A percentile compares a stretch with the other conserved stretches of the same genome.
Evolutionary conservation across 2,329 filamentous ascomycete genomes (phyloP).

Genomic region (Aspergillus latus): DNA sequence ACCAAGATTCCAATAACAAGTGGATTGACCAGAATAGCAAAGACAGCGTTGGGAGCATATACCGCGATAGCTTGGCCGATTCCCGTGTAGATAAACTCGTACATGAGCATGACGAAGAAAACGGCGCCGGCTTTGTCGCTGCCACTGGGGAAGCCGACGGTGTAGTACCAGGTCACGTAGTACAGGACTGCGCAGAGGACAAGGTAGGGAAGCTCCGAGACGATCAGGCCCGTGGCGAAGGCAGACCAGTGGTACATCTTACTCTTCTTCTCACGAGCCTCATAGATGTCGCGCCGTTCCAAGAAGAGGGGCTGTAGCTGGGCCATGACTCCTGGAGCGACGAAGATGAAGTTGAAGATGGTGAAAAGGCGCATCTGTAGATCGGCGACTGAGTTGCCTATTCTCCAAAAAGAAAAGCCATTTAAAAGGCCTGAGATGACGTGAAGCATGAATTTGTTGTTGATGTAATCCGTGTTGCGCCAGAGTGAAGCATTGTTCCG

Average conservation of each 20-base stretch:
- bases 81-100: constrained; percentile 68
- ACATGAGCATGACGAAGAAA: constrained; percentile 71
- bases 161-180: constrained; percentile 72
- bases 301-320: constrained; percentile 67
- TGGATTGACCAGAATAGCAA: constrained; percentile 71
- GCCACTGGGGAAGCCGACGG: constrained; percentile 52
- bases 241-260: constrained; percentile 75
- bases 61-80: constrained; percentile 80
- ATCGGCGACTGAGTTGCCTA: constrained; percentile 62
- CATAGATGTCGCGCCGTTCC: constrained; percentile 67
- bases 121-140: constrained; percentile 45
- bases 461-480: constrained; percentile 66
- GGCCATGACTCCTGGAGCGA: constrained; percentile 45
- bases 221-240: constrained; percentile 66
- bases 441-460: constrained; percentile 62
- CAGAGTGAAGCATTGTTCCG: constrained; percentile 66
- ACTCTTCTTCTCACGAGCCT: constrained; percentile 65
- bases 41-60: constrained; percentile 65
- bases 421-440: constrained; percentile 52
- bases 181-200: constrained; percentile 65
- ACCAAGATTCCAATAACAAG: constrained; percentile 60
- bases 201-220: constrained; percentile 68
- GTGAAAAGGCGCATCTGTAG: constrained; percentile 75
- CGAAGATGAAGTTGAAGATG: constrained; percentile 61
- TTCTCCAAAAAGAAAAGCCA: constrained; percentile 63